Base-by-base conservation (phyloP, 495 filamentous ascomycete species). In the Penicillium longicatenatum region DNA sequence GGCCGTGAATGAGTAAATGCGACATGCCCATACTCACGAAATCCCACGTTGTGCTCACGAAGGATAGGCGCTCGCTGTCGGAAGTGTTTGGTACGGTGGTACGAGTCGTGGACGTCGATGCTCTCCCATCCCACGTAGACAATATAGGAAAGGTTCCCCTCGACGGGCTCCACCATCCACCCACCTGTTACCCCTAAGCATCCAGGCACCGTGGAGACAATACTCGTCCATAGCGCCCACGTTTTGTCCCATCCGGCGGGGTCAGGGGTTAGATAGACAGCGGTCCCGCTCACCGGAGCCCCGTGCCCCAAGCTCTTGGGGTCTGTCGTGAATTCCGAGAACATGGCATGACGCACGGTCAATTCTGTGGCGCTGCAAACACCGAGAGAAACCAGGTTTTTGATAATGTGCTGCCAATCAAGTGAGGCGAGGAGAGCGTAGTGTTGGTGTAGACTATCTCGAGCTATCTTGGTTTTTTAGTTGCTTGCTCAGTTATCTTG, bases 151-250 rank as follows among this genome's bases (percentile, higher is more conserved):
- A 52, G 50, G 31, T 48, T 45, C 35, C 46, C 61, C 45, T 63
- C 63, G 35, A 62, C 58, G 1, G 55, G 55, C 58, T 70, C 65
- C 55, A 66, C 65, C 55, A 66, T 62, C 62, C 62, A 70, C 17
- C 69, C 63, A 14, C 59, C 64, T 12, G 62, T 65, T 26, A 60
- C 58, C 8, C 64, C 64, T 51, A 64, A 52, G 39, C 67, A 67
- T 26, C 63, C 61, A 58, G 62, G 52, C 21, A 70, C 63, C 30
- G 50, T 43, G 10, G 50, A 31, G 20, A 69, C 56, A 45, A 66
- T 60, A 22, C 49, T 64, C 20, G 60, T 67, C 63, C 61, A 67
- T 20, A 68, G 56, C 52, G 58, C 57, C 67, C 67, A 66, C 12
- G 58, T 66, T 55, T 63, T 68, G 30, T 61, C 60, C 62, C 62